phyloP scores from a whole-genome alignment of 1,139 yeast genomes.

The Taphrina sp. region DNA sequence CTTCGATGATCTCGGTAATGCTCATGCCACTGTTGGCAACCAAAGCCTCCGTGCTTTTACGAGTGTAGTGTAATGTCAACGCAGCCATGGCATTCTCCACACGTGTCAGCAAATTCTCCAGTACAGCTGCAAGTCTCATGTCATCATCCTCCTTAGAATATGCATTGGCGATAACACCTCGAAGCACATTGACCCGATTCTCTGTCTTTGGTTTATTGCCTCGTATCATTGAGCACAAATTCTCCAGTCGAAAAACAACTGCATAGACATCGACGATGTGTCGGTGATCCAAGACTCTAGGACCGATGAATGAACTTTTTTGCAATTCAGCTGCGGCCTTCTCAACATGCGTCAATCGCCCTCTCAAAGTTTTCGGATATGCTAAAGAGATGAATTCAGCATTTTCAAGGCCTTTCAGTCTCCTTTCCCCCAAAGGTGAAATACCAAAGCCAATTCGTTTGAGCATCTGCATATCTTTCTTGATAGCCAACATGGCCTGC shows the following conservation, averaged over 20 bases:
- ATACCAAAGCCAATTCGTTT: conserved; percentile 70
- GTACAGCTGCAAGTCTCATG: conserved; percentile 25
- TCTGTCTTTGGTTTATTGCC: conserved; percentile 20
- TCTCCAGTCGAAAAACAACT: conserved; percentile 25
- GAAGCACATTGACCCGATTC: conserved; percentile 23
- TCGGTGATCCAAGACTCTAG: conserved; percentile 17
- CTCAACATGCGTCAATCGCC: conserved; percentile 47
- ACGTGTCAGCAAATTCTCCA: conserved; percentile 29
- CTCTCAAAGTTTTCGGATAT: conserved; percentile 64
- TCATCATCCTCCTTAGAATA: conserved; percentile 25
- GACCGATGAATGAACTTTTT: neutral
- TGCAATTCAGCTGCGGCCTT: conserved; percentile 1
- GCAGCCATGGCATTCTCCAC: conserved; percentile 29
- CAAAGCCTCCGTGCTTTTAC: conserved; percentile 1
- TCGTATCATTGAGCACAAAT: conserved; percentile 26
- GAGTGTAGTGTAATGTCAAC: conserved; percentile 22
- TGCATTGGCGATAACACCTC: conserved; percentile 20
- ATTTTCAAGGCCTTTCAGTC: conserved; percentile 89
- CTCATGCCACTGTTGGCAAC: conserved; percentile 1
- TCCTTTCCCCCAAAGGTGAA: conserved; percentile 76
- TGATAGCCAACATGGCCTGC: conserved; percentile 62
- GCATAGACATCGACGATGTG: conserved; percentile 22
- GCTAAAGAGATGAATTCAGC: conserved; percentile 82
- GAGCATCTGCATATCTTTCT: conserved; percentile 63
- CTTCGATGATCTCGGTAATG: conserved; percentile 1